These are phyloP conservation scores for Epichloe typhina DNA, from an alignment of 2,329 filamentous ascomycete species.

Conservation along the genomic window DNA sequence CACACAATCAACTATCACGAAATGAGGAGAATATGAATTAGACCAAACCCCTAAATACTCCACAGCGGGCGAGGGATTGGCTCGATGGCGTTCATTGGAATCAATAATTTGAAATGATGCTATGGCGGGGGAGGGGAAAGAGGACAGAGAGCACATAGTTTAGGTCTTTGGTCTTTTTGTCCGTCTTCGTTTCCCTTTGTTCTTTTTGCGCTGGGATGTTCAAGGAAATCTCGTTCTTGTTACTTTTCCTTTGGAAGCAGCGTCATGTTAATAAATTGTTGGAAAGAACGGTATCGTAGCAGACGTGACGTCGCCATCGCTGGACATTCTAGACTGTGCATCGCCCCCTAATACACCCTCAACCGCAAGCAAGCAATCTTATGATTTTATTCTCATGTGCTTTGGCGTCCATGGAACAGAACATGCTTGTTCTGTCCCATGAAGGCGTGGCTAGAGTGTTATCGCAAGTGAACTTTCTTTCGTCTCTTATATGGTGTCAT, in stretches of 20 bases:
- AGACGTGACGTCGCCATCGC: no score
- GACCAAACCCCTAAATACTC: background rate
- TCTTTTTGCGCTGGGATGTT: slow-evolving; percentile 9
- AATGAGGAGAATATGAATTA: background rate
- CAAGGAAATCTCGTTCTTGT: slow-evolving; percentile 2
- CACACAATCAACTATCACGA: background rate
- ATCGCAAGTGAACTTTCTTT: no score
- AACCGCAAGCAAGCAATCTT: no score
- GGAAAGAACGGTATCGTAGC: background rate
- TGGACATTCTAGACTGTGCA: no score
- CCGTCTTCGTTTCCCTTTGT: slow-evolving; percentile 2
- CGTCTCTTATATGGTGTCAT: no score
- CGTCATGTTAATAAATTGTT: background rate
- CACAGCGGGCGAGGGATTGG: background rate
- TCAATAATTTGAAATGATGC: background rate
- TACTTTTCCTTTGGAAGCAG: background rate
- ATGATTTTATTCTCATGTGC: no score
- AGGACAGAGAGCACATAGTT: background rate
- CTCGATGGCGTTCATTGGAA: slow-evolving; percentile 13
- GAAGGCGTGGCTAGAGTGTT: no score
- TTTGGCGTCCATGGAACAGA: no score
- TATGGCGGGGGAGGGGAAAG: background rate
- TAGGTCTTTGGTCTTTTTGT: background rate
- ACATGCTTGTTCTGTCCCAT: no score
- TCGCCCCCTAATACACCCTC: no score